A percentile compares a stretch with the other conserved stretches of the same genome.
Evolutionary conservation across 2,329 filamentous ascomycete species (phyloP).

Genomic region (Endoconidiophora laricicola): DNA sequence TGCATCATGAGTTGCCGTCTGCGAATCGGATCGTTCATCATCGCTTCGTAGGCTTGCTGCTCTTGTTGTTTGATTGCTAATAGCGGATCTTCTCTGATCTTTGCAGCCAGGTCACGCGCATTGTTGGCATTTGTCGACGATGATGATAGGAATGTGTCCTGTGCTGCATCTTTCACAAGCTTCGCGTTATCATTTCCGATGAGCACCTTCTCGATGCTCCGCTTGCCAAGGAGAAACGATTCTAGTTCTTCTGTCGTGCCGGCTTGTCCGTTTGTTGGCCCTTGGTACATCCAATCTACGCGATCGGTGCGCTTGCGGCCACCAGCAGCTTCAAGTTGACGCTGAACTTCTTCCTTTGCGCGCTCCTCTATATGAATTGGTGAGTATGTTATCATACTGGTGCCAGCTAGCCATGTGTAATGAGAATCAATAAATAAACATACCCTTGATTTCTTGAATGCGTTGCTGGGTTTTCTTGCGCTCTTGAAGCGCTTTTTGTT

Average conservation of each 20-base stretch:
- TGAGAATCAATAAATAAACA: not conserved
- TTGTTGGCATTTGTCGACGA: conserved; percentile 54
- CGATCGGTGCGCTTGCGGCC: conserved; percentile 64
- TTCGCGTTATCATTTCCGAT: conserved; percentile 67
- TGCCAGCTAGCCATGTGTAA: not conserved
- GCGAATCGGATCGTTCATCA: conserved; percentile 62
- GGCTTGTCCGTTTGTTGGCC: conserved; percentile 60
- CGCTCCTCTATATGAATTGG: conserved; percentile 48
- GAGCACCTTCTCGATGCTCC: conserved; percentile 69
- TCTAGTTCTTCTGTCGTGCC: conserved; percentile 80
- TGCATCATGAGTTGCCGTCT: conserved; percentile 49
- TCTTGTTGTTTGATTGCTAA: conserved; percentile 88
- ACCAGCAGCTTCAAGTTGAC: conserved; percentile 74
- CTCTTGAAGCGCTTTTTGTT: conserved; percentile 84
- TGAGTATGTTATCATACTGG: not conserved
- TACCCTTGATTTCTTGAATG: conserved; percentile 63
- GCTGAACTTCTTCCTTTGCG: conserved; percentile 78
- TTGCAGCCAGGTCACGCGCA: conserved; percentile 62
- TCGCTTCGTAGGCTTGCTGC: conserved; percentile 59
- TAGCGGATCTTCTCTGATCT: conserved; percentile 81
- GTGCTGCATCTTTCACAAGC: conserved; percentile 55
- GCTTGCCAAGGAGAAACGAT: conserved; percentile 80
- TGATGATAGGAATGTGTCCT: conserved; percentile 32
- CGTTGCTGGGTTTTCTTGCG: conserved; percentile 86
- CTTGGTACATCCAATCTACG: conserved; percentile 97